Evolutionary conservation across 495 filamentous ascomycete genomes (phyloP).

Genomic region (Thermochaetoides thermophila): DNA sequence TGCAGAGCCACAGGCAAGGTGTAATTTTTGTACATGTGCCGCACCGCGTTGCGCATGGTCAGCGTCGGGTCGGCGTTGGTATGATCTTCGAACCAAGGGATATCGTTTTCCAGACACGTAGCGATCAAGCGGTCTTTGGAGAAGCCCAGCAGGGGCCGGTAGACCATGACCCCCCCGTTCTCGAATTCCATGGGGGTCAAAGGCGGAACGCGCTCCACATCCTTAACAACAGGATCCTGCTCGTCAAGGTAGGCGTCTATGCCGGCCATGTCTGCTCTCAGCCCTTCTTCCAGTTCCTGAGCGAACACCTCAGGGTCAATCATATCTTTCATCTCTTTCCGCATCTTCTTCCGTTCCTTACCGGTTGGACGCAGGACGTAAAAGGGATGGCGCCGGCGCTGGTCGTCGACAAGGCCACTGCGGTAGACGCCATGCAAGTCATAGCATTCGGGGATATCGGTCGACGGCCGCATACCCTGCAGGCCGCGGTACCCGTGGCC

Average conservation of each 20-base stretch:
- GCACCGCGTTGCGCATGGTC: slow-evolving; percentile 67
- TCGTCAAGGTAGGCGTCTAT: slow-evolving; percentile 8
- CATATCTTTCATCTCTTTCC: slow-evolving; percentile 8
- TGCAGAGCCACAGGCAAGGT: slow-evolving; percentile 55
- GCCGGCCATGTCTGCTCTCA: slow-evolving; percentile 1
- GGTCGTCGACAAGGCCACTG: slow-evolving; percentile 44
- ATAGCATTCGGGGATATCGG: slow-evolving; percentile 69
- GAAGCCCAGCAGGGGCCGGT: slow-evolving; percentile 62
- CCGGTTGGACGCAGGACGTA: slow-evolving; percentile 13
- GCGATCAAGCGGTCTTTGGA: slow-evolving; percentile 54
- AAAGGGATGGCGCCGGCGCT: slow-evolving; percentile 11
- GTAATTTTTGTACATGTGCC: slow-evolving; percentile 43
- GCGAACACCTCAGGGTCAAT: slow-evolving; percentile 8
- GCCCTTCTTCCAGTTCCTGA: slow-evolving; percentile 4
- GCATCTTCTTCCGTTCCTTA: slow-evolving; percentile 8
- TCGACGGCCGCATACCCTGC: slow-evolving; percentile 46
- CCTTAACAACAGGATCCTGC: slow-evolving; percentile 13
- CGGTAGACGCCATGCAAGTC: slow-evolving; percentile 54
- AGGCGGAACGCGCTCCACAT: slow-evolving; percentile 2
- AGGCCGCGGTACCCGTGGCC: slow-evolving; percentile 52
- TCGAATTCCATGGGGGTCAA: slow-evolving; percentile 32
- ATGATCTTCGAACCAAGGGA: slow-evolving; percentile 68
- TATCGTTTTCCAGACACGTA: slow-evolving; percentile 49
- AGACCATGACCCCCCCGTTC: slow-evolving; percentile 52
- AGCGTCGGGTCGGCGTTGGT: slow-evolving; percentile 72